phyloP scores from a whole-genome alignment of 768 basidiomycete species.

The Leccinum barrowsii region DNA sequence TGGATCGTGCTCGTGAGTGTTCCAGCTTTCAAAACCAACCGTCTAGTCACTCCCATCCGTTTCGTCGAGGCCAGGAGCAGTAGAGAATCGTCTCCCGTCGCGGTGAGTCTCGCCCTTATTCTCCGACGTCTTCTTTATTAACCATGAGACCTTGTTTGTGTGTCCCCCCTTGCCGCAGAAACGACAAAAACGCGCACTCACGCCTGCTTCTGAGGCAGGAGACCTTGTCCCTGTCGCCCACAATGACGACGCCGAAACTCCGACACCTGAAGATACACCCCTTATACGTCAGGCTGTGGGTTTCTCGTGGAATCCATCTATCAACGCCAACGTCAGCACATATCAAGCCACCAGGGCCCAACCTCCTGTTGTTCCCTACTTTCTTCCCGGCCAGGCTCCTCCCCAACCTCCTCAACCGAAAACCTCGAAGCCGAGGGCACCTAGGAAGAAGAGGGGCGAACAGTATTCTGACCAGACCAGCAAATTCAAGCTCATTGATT shows the following conservation, averaged over 20 bases:
- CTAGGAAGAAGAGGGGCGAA: conserved; percentile 32
- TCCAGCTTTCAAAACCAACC: neutral
- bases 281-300: conserved; percentile 59
- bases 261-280: conserved; percentile 45
- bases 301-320: conserved; percentile 39
- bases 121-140: neutral
- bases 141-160: neutral
- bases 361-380: conserved; percentile 29
- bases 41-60: conserved; percentile 1
- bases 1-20: conserved; percentile 36
- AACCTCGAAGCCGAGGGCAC: conserved; percentile 23
- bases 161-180: conserved; percentile 27
- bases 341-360: conserved; percentile 26
- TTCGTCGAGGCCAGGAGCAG: conserved; percentile 44
- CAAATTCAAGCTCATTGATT: conserved; percentile 43
- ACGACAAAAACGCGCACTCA: conserved; percentile 46
- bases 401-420: conserved; percentile 20
- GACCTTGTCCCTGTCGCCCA: conserved; percentile 38
- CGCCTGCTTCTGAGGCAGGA: conserved; percentile 52
- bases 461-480: conserved; percentile 45
- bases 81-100: conserved; percentile 50
- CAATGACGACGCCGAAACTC: conserved; percentile 40
- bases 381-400: conserved; percentile 54
- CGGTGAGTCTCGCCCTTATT: conserved; percentile 34
- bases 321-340: conserved; percentile 26